These are phyloP conservation scores for Juglanconis sp. DNA, from an alignment of 2,329 filamentous ascomycete species.

Conservation along the genomic window DNA sequence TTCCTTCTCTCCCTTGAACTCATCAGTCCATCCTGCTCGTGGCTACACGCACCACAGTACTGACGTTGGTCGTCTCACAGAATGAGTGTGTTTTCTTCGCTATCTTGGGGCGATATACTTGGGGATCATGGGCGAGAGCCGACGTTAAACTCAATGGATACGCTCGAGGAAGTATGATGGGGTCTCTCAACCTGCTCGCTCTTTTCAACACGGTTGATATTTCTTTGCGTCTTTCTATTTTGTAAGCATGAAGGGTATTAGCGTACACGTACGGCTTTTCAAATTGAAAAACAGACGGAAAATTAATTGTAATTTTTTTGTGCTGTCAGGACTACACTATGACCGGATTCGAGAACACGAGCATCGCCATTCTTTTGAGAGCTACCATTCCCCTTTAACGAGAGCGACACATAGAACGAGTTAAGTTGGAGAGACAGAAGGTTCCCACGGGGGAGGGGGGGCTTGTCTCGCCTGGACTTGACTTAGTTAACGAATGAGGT, in stretches of 20 bases:
- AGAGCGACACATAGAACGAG: too few species aligned
- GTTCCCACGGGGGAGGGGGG: too few species aligned
- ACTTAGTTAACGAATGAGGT: too few species aligned
- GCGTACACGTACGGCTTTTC: too few species aligned
- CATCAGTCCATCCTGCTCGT: too few species aligned
- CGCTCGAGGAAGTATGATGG: constrained; percentile 10
- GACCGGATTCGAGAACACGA: too few species aligned
- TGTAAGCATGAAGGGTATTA: too few species aligned
- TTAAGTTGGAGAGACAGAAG: too few species aligned
- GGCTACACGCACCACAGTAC: neutral
- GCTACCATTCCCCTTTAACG: too few species aligned
- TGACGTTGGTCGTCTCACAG: constrained; percentile 2
- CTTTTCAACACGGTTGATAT: neutral
- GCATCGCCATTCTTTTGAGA: too few species aligned
- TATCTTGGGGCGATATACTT: constrained; percentile 19
- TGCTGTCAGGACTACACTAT: too few species aligned
- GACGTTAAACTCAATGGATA: constrained; percentile 13
- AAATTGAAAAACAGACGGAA: neutral
- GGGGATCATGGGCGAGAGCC: constrained; percentile 10
- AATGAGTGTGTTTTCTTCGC: constrained; percentile 18
- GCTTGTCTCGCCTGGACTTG: too few species aligned
- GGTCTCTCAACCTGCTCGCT: neutral
- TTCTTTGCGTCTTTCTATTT: neutral
- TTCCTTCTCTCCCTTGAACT: neutral
- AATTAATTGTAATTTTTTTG: neutral